Evolutionary conservation across 1,284 basidiomycete genomes (phyloP).

Genomic region (Phellinidium pouzarii): DNA sequence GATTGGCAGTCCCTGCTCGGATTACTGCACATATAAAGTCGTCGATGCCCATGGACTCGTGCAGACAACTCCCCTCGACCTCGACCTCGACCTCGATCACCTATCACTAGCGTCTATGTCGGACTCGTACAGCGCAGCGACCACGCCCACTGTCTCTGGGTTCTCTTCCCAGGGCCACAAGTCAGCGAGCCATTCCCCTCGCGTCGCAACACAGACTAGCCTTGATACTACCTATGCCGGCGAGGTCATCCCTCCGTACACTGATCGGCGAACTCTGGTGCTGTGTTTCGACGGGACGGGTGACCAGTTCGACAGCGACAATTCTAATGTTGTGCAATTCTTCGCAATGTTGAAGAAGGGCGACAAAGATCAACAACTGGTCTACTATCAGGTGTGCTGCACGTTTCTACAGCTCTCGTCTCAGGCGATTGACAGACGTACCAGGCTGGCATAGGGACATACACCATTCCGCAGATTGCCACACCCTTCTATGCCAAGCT

Average conservation of each 20-base stretch:
- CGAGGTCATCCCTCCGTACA: constrained; percentile 4
- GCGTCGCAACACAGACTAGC: constrained; percentile 7
- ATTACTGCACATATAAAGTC: too few species aligned
- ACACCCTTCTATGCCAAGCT: constrained; percentile 29
- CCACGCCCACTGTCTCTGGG: not conserved
- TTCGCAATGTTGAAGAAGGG: constrained; percentile 6
- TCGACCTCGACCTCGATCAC: not conserved
- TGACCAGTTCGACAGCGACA: constrained; percentile 22
- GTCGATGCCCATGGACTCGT: not conserved
- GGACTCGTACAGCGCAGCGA: not conserved
- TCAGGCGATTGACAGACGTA: not conserved
- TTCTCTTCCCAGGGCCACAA: not conserved
- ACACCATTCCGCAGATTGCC: constrained; percentile 37
- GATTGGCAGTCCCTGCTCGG: too few species aligned
- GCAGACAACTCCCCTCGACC: not conserved
- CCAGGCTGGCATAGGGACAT: constrained; percentile 49
- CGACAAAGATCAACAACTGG: constrained; percentile 6
- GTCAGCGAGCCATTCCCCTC: not conserved
- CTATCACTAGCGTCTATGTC: not conserved
- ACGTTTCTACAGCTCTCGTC: not conserved
- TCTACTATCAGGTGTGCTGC: constrained; percentile 5
- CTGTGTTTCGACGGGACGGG: constrained; percentile 24
- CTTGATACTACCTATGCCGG: constrained; percentile 6
- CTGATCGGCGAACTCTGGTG: constrained; percentile 12
- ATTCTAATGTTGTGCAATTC: constrained; percentile 12